Evolutionary conservation across 1,139 yeast genomes (phyloP).

Genomic region (Eremothecium cymbalariae): DNA sequence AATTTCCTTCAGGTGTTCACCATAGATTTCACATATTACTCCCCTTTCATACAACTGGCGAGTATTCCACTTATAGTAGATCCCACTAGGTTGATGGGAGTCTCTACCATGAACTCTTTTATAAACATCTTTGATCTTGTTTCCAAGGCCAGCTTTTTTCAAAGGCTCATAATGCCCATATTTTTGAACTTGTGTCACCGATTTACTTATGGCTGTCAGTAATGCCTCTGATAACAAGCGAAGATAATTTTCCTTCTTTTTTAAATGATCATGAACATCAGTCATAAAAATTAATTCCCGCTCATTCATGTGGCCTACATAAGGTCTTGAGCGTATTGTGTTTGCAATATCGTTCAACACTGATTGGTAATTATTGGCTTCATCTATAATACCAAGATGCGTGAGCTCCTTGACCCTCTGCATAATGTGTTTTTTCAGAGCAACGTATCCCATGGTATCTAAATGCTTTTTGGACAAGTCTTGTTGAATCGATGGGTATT

Average conservation of each 20-base stretch:
- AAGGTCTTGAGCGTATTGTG: constrained; percentile 74
- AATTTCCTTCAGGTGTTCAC: constrained; percentile 37
- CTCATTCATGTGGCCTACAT: constrained; percentile 43
- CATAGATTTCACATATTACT: constrained; percentile 51
- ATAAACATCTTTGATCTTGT: constrained; percentile 55
- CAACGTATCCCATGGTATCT: constrained; percentile 55
- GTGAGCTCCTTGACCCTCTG: constrained; percentile 75
- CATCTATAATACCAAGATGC: constrained; percentile 52
- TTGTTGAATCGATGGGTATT: constrained; percentile 16
- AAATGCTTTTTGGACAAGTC: constrained; percentile 44
- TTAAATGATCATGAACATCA: constrained; percentile 72
- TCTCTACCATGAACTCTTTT: constrained; percentile 23
- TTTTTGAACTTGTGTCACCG: constrained; percentile 17
- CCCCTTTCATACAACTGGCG: constrained; percentile 70
- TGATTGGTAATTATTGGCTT: constrained; percentile 69
- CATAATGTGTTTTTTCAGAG: constrained; percentile 66
- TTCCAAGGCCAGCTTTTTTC: constrained; percentile 25
- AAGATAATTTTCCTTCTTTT: constrained; percentile 42
- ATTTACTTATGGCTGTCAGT: constrained; percentile 15
- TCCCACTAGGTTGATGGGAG: constrained; percentile 15
- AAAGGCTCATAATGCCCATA: constrained; percentile 18
- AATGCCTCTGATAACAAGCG: constrained; percentile 7
- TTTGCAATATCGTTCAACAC: constrained; percentile 74
- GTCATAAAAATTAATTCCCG: constrained; percentile 57
- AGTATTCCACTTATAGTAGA: constrained; percentile 52